phyloP scores from a whole-genome alignment of 768 basidiomycete genomes.

The Suillus subaureus region DNA sequence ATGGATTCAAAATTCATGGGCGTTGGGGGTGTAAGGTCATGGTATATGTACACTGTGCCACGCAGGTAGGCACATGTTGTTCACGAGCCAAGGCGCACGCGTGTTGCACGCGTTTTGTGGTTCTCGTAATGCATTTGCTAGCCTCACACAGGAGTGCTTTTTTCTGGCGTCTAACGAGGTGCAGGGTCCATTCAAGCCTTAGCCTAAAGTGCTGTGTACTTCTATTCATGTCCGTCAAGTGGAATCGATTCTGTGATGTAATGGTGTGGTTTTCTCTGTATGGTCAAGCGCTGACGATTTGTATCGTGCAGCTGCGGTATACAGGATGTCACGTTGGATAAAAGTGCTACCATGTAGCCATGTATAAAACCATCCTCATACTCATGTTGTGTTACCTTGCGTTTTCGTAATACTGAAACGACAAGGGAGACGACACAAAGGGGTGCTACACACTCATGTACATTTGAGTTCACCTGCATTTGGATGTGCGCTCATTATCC shows the following conservation, averaged over 20 bases:
- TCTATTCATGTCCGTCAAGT: slow-evolving; percentile 7
- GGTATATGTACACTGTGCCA: slow-evolving; percentile 1
- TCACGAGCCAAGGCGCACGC: not conserved
- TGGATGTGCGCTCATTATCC: not conserved
- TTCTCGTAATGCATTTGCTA: not conserved
- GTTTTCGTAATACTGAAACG: not conserved
- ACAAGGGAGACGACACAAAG: not conserved
- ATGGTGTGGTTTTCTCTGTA: not conserved
- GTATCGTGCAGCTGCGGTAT: not conserved
- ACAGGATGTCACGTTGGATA: slow-evolving; percentile 2
- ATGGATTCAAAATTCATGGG: not conserved
- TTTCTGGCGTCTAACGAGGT: not conserved
- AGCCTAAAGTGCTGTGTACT: not conserved
- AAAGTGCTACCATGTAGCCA: not conserved
- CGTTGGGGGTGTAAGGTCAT: not conserved
- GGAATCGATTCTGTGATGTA: not conserved
- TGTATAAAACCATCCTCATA: not conserved
- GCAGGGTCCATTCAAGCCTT: not conserved
- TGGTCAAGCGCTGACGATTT: not conserved
- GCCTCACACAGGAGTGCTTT: not conserved
- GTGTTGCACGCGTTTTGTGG: slow-evolving; percentile 1
- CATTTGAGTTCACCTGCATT: slow-evolving; percentile 1
- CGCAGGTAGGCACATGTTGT: slow-evolving; percentile 2
- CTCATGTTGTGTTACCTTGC: not conserved
- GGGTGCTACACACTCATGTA: not conserved